These are phyloP conservation scores for Fusarium illudens DNA, from an alignment of 2,329 filamentous ascomycete species.

Conservation along the genomic window DNA sequence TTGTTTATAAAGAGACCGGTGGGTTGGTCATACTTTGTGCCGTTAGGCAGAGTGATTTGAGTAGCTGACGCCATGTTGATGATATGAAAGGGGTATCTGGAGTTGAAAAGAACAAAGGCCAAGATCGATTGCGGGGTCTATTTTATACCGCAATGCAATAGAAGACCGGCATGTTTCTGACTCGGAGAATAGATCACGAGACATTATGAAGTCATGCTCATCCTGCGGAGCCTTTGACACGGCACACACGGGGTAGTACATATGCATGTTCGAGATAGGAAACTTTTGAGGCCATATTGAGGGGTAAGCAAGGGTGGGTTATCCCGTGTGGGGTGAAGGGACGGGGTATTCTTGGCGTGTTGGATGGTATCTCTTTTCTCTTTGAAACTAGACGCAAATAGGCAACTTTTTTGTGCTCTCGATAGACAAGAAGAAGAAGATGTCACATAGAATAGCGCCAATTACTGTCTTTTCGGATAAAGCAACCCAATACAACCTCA, in stretches of 20 bases:
- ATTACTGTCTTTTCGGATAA: background rate
- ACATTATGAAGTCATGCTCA: background rate
- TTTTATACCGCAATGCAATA: background rate
- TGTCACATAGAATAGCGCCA: background rate
- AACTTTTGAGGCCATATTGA: slow-evolving; percentile 24
- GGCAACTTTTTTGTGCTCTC: slow-evolving; percentile 30
- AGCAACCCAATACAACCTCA: background rate
- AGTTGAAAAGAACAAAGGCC: background rate
- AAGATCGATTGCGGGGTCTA: background rate
- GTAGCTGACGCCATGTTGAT: slow-evolving; percentile 26
- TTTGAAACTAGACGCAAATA: slow-evolving; percentile 13
- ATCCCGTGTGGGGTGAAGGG: background rate
- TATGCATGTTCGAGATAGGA: slow-evolving; percentile 15
- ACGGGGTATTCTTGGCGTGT: slow-evolving; percentile 14
- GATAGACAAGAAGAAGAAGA: background rate
- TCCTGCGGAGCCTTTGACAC: background rate
- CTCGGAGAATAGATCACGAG: background rate
- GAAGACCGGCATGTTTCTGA: too few species aligned
- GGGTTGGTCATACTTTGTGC: slow-evolving; percentile 50
- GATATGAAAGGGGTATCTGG: background rate
- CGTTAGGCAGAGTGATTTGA: slow-evolving; percentile 39
- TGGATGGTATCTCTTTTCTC: background rate
- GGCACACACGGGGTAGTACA: background rate
- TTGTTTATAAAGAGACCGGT: slow-evolving; percentile 44
- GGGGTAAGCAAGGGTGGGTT: background rate